Conservation (phyloP, 495 filamentous ascomycete genomes). For the Glarea lozoyensis region DNA sequence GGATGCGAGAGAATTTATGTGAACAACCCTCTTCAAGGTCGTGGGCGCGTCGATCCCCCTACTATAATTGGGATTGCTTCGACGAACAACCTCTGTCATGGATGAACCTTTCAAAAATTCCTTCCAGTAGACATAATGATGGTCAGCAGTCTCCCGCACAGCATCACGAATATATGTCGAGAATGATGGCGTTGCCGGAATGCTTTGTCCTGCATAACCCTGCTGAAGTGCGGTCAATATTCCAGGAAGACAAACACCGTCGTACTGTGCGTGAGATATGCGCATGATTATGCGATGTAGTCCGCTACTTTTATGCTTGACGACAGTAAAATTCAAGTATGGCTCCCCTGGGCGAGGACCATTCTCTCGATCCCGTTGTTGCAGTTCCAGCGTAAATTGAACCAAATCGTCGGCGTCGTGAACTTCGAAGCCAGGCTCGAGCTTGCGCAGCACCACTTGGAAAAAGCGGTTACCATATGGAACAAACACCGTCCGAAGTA, state of each 20-base stretch:
- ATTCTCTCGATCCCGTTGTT: constrained; percentile 38
- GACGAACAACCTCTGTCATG: constrained; percentile 25
- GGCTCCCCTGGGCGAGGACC: constrained; percentile 50
- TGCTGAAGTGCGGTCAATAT: constrained; percentile 47
- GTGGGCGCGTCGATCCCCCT: constrained; percentile 5
- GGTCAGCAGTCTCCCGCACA: constrained; percentile 32
- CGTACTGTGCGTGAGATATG: constrained; percentile 68
- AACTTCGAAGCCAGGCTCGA: constrained; percentile 28
- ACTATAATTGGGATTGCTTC: neutral
- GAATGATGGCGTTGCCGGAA: constrained; percentile 41
- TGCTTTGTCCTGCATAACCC: constrained; percentile 39
- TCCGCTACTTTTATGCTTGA: constrained; percentile 32
- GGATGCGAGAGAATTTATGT: constrained; percentile 28
- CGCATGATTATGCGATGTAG: constrained; percentile 45
- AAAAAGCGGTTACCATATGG: constrained; percentile 44
- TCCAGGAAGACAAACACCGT: constrained; percentile 57
- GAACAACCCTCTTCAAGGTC: constrained; percentile 25
- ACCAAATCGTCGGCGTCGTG: constrained; percentile 47
- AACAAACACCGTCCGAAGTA: constrained; percentile 63
- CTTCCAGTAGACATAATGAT: constrained; percentile 47
- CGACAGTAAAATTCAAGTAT: constrained; percentile 52
- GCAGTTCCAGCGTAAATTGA: constrained; percentile 39
- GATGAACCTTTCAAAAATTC: constrained; percentile 42
- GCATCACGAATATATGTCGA: constrained; percentile 49
- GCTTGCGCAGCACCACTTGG: constrained; percentile 51